Percentiles rank a stretch among this genome's conserved stretches.
These are phyloP conservation scores for Ceratocystis papillata DNA, from an alignment of 2,329 filamentous ascomycete genomes.

Conservation along the genomic window DNA sequence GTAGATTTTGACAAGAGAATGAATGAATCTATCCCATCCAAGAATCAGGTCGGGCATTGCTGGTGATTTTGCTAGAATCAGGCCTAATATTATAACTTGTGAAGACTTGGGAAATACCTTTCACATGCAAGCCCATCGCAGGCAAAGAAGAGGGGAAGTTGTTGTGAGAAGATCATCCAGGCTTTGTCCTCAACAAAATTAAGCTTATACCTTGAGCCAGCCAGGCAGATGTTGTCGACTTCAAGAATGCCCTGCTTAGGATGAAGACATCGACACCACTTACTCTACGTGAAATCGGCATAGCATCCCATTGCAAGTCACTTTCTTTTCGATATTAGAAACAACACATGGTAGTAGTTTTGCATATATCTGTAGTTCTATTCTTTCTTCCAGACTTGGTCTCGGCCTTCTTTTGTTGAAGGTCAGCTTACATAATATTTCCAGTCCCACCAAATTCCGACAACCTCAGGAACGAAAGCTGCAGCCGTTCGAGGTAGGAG, in stretches of 20 bases:
- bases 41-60: not conserved
- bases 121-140: not conserved
- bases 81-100: not conserved
- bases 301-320: too few species aligned
- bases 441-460: constrained; percentile 4
- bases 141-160: not conserved
- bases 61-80: not conserved
- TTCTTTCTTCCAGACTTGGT: not conserved
- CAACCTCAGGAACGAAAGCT: not conserved
- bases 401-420: not conserved
- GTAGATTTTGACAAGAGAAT: too few species aligned
- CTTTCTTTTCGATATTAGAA: too few species aligned
- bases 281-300: too few species aligned
- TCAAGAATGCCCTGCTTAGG: not conserved
- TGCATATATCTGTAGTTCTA: not conserved
- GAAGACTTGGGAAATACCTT: not conserved
- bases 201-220: not conserved
- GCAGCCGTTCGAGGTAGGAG: not conserved
- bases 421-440: constrained; percentile 4
- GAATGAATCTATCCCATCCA: too few species aligned
- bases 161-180: not conserved
- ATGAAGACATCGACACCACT: too few species aligned
- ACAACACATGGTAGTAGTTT: not conserved
- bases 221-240: not conserved
- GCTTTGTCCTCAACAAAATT: constrained; percentile 8